These are phyloP conservation scores for Ogataea paradorogensis DNA, from an alignment of 805 yeast genomes.

Conservation along the genomic window DNA sequence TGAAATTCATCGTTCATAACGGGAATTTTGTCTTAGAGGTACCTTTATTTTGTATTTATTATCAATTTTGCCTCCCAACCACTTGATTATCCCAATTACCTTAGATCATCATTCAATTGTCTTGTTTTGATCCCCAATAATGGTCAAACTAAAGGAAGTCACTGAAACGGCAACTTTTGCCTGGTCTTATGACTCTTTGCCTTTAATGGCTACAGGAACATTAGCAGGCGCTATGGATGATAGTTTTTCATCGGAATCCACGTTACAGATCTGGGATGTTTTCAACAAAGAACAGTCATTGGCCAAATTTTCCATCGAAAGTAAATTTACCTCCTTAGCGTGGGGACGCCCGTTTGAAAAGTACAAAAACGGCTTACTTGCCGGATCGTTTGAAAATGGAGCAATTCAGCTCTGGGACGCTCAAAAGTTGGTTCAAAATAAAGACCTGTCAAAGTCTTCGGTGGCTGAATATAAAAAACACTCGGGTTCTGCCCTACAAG, in stretches of 20 bases:
- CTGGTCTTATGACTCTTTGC: constrained; percentile 79
- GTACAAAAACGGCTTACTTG: constrained; percentile 57
- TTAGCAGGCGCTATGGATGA: constrained; percentile 96
- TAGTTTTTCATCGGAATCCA: constrained; percentile 73
- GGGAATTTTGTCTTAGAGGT: background rate
- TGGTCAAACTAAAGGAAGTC: constrained; percentile 85
- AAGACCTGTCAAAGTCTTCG: constrained; percentile 42
- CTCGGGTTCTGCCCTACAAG: constrained; percentile 64
- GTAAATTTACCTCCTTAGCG: constrained; percentile 74
- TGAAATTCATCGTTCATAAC: constrained; percentile 1
- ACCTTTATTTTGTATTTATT: constrained; percentile 1
- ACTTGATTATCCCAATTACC: background rate
- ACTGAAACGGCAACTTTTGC: constrained; percentile 91
- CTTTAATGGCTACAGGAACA: constrained; percentile 84
- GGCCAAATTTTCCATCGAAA: constrained; percentile 45
- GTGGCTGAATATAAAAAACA: constrained; percentile 58
- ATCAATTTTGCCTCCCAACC: background rate
- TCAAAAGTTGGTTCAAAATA: constrained; percentile 40
- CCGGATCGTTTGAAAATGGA: constrained; percentile 89
- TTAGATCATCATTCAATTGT: background rate
- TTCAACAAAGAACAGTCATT: constrained; percentile 43
- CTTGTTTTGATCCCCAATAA: constrained; percentile 23
- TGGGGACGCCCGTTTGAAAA: constrained; percentile 66
- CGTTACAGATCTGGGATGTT: constrained; percentile 78
- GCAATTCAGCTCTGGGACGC: constrained; percentile 76